phyloP scores from a whole-genome alignment of 2,329 filamentous ascomycete species.

The Colletotrichum euphorbiae region DNA sequence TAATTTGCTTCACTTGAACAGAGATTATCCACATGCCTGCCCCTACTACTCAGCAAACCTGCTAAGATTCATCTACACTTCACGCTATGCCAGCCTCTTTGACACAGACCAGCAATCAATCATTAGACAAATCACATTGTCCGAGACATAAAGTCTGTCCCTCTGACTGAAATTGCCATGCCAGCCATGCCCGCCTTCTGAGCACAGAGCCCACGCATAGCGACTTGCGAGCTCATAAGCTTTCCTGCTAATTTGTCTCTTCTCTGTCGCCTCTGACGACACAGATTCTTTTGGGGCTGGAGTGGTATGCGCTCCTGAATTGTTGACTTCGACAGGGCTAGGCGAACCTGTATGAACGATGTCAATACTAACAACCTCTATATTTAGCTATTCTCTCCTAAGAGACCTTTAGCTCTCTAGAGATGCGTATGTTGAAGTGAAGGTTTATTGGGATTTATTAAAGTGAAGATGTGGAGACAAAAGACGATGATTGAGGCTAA shows the following conservation, averaged over 20 bases:
- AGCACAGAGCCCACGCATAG: neutral
- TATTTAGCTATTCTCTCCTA: neutral
- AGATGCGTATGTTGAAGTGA: neutral
- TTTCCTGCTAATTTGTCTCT: neutral
- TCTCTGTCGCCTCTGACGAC: neutral
- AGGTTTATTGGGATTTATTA: neutral
- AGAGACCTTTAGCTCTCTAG: neutral
- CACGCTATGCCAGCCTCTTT: neutral
- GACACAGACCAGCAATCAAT: neutral
- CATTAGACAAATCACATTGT: neutral
- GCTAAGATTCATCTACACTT: neutral
- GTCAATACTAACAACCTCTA: neutral
- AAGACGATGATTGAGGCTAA: neutral
- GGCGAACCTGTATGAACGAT: neutral
- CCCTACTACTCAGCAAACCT: neutral
- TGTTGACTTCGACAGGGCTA: neutral
- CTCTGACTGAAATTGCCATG: neutral
- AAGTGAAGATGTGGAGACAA: neutral
- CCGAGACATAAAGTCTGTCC: neutral
- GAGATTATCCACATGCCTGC: neutral
- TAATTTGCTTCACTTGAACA: neutral
- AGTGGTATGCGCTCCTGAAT: neutral
- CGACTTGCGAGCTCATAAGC: neutral
- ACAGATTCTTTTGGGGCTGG: neutral
- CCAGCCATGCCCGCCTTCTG: neutral